Evolutionary conservation across 2,329 filamentous ascomycete species (phyloP), one percentile per base, ranked within the genome.

Genomic region (Aspergillus hiratsukae): DNA sequence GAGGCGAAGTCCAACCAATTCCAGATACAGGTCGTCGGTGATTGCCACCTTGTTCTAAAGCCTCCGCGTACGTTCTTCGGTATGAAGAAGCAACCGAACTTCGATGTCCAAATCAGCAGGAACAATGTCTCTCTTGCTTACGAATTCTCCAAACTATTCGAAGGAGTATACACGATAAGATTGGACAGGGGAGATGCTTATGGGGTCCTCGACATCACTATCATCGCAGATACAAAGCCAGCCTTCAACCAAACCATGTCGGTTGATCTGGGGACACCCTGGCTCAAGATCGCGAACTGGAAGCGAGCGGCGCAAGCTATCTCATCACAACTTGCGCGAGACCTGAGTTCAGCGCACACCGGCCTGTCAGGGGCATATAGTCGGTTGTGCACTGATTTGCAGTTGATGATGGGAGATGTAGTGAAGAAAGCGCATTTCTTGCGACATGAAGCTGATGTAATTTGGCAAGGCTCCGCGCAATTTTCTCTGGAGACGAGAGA

Each of bases 21-120:
- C 63, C 77, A 81, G 56, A 72, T 83, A n/a, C 76, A 81, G 57
- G 74, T 78, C n/a, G 75, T 82, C 58, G 80, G 79, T 4, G 78
- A 83, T 58, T 76, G 77, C 49, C 80, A 83, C 61, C 77, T 84
- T 54, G 68, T 81, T 46, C 73, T 84, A 51, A 78, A 77, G 46
- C 77, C 80, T 8, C 79, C 80, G 7, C 71, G 72, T 31, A 72
- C 72, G 25, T 71, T 80, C 55, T 61, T 69, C 4, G 69, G 69
- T 40, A 66, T 72, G 50, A 79, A 75, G 61, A 81, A 76, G 62
- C 73, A 74, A 17, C 73, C 75, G 14, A 76, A 75, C 28, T 76
- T 85, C 53, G 72, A 76, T 51, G 78, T 84, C 40, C 74, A 75
- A 49, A 75, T 84, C 49, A 73, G 68, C 28, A 77, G 78, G 52